Base-by-base conservation (phyloP, 1,284 basidiomycete genomes). In the Vanrija sp. region DNA sequence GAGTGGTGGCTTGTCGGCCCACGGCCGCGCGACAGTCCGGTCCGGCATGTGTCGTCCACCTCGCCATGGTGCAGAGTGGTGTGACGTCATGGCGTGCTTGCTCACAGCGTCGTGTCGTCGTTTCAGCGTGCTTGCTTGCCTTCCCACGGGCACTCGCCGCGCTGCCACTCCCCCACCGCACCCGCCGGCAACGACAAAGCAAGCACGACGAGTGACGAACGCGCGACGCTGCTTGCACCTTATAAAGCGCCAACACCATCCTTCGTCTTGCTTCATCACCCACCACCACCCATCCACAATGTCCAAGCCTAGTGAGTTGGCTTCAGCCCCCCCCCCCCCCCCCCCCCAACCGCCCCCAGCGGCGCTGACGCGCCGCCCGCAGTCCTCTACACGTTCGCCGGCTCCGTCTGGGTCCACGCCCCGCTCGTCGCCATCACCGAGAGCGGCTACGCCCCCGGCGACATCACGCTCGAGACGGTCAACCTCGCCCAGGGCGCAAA, bases 401-500 rank as follows among this genome's bases (percentile, higher is more conserved):
- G 61, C 18, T 72, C 70, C 1, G 63, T 57, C 39, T 73, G 71
- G 71, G 66, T 62, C 54, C 67, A 72, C 45, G 71, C 64, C 9
- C 73, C 73, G 35, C 67, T 67, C 60, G 60, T 74, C 42, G 71
- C 72, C 36, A 61, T 73, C 27, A 46, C 56, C 41, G 73, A 75
- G 59, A 53, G 61, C 23, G 72, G 69, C 9, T 67, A 63, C 49
- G 56, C 65, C 37, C 54, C 49, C 20, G 61, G 60, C 39, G 67
- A 66, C 45, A 51, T 72, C 44, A 63, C 70, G 56, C 60, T 55
- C 51, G 56, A 62, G 27, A 39, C 44, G 8, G 62, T 71, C 61
- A 63, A 65, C 60, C 67, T 72, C 27, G 62, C 62, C 42, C 64
- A 69, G 57, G 69, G 83, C 36, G 81, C 80, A 59, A 87, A 87